phyloP scores from a whole-genome alignment of 2,329 filamentous ascomycete genomes.

The Trichoderma sp. region DNA sequence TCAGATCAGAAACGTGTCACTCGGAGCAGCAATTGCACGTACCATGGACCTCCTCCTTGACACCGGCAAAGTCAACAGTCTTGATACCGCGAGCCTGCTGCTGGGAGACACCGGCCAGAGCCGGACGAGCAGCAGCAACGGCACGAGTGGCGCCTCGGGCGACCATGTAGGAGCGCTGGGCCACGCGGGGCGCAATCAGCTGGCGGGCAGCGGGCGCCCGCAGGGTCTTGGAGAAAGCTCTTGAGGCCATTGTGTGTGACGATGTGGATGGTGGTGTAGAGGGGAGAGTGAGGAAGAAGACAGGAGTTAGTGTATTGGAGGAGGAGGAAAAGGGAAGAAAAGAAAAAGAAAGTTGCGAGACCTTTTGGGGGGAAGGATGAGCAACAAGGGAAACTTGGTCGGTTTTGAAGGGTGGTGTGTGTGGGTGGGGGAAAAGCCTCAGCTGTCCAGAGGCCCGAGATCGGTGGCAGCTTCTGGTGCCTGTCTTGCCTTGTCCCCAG shows the following conservation, averaged over 20 bases:
- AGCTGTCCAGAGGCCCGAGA: slow-evolving; percentile 20
- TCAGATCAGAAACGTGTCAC: slow-evolving; percentile 1
- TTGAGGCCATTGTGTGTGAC: slow-evolving; percentile 68
- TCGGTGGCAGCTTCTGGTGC: slow-evolving; percentile 17
- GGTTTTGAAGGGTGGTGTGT: slow-evolving; percentile 20
- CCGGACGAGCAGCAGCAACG: slow-evolving; percentile 56
- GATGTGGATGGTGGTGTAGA: slow-evolving; percentile 31
- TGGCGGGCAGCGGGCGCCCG: slow-evolving; percentile 66
- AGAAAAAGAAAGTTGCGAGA: slow-evolving; percentile 6
- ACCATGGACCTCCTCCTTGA: slow-evolving; percentile 95
- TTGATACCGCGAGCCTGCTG: slow-evolving; percentile 89
- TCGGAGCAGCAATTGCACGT: slow-evolving; percentile 37
- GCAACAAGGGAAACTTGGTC: slow-evolving; percentile 17
- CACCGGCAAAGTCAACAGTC: slow-evolving; percentile 98
- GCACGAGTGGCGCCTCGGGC: slow-evolving; percentile 59
- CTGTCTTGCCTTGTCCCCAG: not conserved
- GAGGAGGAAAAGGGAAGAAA: slow-evolving; percentile 7
- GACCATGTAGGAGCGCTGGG: slow-evolving; percentile 65
- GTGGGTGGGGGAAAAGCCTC: slow-evolving; percentile 27
- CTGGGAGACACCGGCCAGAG: slow-evolving; percentile 52
- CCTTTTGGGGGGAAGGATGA: slow-evolving; percentile 7
- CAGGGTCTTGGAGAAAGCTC: slow-evolving; percentile 70
- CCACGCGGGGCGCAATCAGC: slow-evolving; percentile 60
- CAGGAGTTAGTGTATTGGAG: slow-evolving; percentile 1
- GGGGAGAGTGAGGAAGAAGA: slow-evolving; percentile 11